phyloP scores from a whole-genome alignment of 148 eudicot genomes.

The Oxyria digyna region DNA sequence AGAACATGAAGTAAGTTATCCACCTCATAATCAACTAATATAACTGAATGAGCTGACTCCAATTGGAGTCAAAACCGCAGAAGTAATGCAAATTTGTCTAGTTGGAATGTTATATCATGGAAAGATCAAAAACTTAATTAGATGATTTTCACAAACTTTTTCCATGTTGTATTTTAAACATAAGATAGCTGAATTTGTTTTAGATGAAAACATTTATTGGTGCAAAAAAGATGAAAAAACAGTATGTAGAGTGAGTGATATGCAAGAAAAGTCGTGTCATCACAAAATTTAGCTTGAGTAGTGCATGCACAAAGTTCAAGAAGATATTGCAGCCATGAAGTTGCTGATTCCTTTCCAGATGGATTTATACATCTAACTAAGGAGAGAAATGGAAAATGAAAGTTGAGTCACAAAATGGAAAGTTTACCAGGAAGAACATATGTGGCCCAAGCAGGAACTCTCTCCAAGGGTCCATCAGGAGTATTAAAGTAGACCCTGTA shows the following conservation, averaged over 20 bases:
- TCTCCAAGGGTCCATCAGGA: slow-evolving; percentile 81
- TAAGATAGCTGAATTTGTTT: not conserved
- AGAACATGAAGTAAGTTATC: not conserved
- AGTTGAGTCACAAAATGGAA: slow-evolving; percentile 7
- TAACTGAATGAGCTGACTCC: not conserved
- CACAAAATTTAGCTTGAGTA: not conserved
- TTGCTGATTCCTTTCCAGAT: not conserved
- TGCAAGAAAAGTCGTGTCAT: not conserved
- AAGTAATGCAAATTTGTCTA: not conserved
- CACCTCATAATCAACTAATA: not conserved
- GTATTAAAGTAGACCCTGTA: slow-evolving; percentile 94
- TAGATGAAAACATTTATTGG: not conserved
- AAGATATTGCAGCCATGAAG: not conserved
- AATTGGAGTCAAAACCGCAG: not conserved
- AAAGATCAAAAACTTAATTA: not conserved
- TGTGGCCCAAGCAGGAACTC: slow-evolving; percentile 98
- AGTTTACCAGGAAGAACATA: slow-evolving; percentile 81
- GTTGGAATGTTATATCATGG: not conserved
- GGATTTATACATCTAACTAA: not conserved
- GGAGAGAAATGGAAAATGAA: not conserved
- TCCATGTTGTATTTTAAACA: not conserved
- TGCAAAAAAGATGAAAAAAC: not conserved
- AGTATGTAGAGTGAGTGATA: not conserved
- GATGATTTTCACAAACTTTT: not conserved
- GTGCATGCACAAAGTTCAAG: not conserved